Percentiles rank a stretch among this genome's conserved stretches.
These are phyloP conservation scores for Nemania abortiva DNA, from an alignment of 2,329 filamentous ascomycete genomes.

Conservation along the genomic window DNA sequence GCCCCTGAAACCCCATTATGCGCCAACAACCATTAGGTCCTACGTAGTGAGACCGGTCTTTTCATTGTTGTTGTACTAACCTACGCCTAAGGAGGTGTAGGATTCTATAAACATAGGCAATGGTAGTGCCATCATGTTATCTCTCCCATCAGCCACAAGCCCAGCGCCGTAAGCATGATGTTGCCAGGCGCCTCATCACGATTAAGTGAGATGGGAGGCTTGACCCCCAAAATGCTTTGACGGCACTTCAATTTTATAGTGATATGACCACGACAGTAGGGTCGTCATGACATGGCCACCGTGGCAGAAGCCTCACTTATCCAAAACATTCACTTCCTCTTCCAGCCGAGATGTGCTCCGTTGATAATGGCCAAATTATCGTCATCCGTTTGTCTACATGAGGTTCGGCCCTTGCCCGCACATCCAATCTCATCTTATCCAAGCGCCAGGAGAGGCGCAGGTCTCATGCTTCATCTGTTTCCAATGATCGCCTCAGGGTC, in stretches of 20 bases:
- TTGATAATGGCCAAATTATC: background rate
- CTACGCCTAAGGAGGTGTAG: background rate
- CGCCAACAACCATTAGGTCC: background rate
- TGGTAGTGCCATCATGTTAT: background rate
- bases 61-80: too few species aligned
- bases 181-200: too few species aligned
- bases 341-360: background rate
- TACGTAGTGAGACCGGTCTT: background rate
- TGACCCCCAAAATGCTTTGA: too few species aligned
- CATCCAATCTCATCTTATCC: conserved; percentile 1
- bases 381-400: background rate
- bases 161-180: background rate
- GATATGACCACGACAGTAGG: too few species aligned
- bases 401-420: background rate
- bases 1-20: background rate
- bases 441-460: conserved; percentile 32
- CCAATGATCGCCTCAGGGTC: conserved; percentile 20
- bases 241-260: too few species aligned
- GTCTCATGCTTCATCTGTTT: conserved; percentile 29
- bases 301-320: background rate
- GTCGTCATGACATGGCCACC: background rate
- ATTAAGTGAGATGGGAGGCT: too few species aligned
- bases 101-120: background rate
- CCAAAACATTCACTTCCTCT: background rate
- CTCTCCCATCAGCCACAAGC: background rate